These are phyloP conservation scores for Rhizophora mangle DNA, from an alignment of 345 rosid species.

Conservation along the genomic window DNA sequence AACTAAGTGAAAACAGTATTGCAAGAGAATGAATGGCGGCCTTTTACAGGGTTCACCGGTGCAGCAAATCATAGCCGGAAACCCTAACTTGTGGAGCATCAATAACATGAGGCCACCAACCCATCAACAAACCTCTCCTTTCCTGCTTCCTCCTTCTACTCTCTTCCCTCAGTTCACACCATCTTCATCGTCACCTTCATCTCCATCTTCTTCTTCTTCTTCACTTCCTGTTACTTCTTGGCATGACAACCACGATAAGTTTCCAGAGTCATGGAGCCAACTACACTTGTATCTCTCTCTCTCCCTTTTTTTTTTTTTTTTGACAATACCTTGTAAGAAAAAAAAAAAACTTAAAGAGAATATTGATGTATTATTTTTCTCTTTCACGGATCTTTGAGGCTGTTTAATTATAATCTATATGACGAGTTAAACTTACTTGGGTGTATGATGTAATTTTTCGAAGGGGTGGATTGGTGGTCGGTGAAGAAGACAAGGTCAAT, in stretches of 20 bases:
- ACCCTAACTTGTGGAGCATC: slow-evolving; percentile 84
- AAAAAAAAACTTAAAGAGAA: too few species aligned
- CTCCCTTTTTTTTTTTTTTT: not conserved
- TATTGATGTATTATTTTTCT: not conserved
- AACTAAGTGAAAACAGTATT: not conserved
- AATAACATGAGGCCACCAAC: slow-evolving; percentile 57
- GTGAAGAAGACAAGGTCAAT: slow-evolving; percentile 49
- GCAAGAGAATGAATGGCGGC: slow-evolving; percentile 54
- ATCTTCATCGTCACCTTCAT: slow-evolving; percentile 19
- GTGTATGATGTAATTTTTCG: not conserved
- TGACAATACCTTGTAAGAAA: not conserved
- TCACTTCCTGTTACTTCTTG: slow-evolving; percentile 50
- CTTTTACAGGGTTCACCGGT: slow-evolving; percentile 75
- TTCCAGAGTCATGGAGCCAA: slow-evolving; percentile 88
- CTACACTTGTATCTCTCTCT: slow-evolving; percentile 50
- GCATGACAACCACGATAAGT: slow-evolving; percentile 56
- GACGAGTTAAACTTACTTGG: slow-evolving; percentile 2
- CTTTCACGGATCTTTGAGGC: slow-evolving; percentile 5
- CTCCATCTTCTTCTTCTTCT: slow-evolving; percentile 50
- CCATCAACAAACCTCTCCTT: slow-evolving; percentile 38
- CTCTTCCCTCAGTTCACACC: slow-evolving; percentile 45
- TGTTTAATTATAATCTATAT: not conserved
- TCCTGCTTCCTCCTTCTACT: slow-evolving; percentile 31
- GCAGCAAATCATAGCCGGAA: slow-evolving; percentile 78
- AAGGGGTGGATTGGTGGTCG: slow-evolving; percentile 73